phyloP scores from a whole-genome alignment of 768 basidiomycete genomes.

The Mrakia gelida region DNA sequence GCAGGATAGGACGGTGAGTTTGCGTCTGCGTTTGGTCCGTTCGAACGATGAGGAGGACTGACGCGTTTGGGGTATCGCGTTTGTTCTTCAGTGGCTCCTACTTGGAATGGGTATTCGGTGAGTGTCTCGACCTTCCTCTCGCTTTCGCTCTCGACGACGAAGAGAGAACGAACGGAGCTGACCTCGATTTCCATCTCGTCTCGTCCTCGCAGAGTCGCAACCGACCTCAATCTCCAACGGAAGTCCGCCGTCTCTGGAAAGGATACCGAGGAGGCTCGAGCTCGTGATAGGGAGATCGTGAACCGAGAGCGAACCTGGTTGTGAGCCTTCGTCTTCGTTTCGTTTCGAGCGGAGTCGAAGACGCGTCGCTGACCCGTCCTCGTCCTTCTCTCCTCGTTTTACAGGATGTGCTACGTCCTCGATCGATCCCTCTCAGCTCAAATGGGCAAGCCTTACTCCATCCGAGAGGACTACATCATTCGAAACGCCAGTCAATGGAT shows the following conservation, averaged over 20 bases:
- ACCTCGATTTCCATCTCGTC: slow-evolving; percentile 48
- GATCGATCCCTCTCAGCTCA: slow-evolving; percentile 89
- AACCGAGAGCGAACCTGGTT: slow-evolving; percentile 96
- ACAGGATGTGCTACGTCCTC: slow-evolving; percentile 63
- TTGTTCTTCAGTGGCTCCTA: slow-evolving; percentile 16
- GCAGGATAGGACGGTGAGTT: slow-evolving; percentile 71
- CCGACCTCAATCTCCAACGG: slow-evolving; percentile 89
- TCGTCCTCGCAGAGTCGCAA: slow-evolving; percentile 69
- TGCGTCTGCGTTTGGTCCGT: slow-evolving; percentile 40
- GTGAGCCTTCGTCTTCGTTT: slow-evolving; percentile 52
- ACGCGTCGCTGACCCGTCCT: background rate
- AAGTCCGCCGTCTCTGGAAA: slow-evolving; percentile 64
- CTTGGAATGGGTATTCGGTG: slow-evolving; percentile 85
- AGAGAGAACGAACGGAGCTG: background rate
- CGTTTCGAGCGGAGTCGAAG: no score
- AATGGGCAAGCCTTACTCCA: slow-evolving; percentile 91
- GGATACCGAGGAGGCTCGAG: slow-evolving; percentile 72
- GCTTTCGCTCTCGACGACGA: slow-evolving; percentile 4
- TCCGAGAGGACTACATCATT: slow-evolving; percentile 90
- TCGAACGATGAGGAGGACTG: background rate
- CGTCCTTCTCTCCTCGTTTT: slow-evolving; percentile 4
- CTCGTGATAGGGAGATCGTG: slow-evolving; percentile 67
- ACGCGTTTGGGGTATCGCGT: background rate
- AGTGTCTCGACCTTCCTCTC: slow-evolving; percentile 16
- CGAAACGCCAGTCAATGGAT: slow-evolving; percentile 75